Evolutionary conservation across 2,329 filamentous ascomycete species (phyloP).

Genomic region (Reticulascus tulasneorum): DNA sequence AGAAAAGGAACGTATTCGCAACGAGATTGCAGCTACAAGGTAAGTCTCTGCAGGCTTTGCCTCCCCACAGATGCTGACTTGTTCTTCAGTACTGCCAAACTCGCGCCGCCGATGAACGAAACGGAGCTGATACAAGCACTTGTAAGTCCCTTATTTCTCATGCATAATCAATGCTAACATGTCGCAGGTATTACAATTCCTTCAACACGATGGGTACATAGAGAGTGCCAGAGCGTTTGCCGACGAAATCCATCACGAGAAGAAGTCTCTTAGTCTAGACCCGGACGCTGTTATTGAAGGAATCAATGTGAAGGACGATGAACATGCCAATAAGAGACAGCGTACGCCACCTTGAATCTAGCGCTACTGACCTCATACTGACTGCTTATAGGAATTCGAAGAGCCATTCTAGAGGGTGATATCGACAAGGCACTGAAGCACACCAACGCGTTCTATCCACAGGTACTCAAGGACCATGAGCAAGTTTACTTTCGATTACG

Average conservation of each 20-base stretch:
- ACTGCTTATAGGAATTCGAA: slow-evolving; percentile 65
- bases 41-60: too few species aligned
- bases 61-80: too few species aligned
- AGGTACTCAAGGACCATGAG: slow-evolving; percentile 74
- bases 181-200: slow-evolving; percentile 68
- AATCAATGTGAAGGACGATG: slow-evolving; percentile 71
- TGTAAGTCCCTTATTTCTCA: slow-evolving; percentile 35
- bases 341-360: too few species aligned
- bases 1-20: slow-evolving; percentile 41
- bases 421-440: slow-evolving; percentile 86
- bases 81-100: slow-evolving; percentile 53
- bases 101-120: slow-evolving; percentile 66
- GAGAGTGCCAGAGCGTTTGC: slow-evolving; percentile 89
- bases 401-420: slow-evolving; percentile 84
- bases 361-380: slow-evolving; percentile 1
- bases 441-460: slow-evolving; percentile 73
- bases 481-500: slow-evolving; percentile 83
- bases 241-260: slow-evolving; percentile 72
- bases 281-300: slow-evolving; percentile 47
- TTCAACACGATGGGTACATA: slow-evolving; percentile 93
- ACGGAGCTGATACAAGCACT: slow-evolving; percentile 77
- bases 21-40: slow-evolving; percentile 55
- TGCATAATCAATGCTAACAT: slow-evolving; percentile 8
- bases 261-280: slow-evolving; percentile 62
- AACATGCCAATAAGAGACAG: slow-evolving; percentile 82